Conservation (phyloP, 768 basidiomycete genomes). For the Suillus discolor region DNA sequence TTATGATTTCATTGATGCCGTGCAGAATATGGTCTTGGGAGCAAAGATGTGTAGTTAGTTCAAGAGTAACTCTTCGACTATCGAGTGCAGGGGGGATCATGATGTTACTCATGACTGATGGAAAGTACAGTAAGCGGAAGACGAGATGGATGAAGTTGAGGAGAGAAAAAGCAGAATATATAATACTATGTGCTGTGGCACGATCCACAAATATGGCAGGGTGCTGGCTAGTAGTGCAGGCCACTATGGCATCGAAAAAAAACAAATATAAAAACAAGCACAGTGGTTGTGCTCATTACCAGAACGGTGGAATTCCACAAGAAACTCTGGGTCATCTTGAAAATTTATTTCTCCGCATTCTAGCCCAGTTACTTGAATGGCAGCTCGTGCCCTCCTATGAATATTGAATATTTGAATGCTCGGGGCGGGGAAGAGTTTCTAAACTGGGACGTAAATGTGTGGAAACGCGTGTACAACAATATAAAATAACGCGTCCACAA, state of each 20-base stretch:
- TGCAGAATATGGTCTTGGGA: slow-evolving; percentile 31
- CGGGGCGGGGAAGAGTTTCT: neutral
- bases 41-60: slow-evolving; percentile 30
- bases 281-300: neutral
- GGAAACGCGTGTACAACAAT: slow-evolving; percentile 10
- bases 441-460: neutral
- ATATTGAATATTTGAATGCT: neutral
- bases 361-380: neutral
- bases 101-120: slow-evolving; percentile 6
- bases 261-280: slow-evolving; percentile 13
- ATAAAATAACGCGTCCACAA: slow-evolving; percentile 24
- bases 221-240: neutral
- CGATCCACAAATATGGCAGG: neutral
- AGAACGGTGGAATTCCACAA: neutral
- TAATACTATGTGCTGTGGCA: slow-evolving; percentile 25
- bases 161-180: slow-evolving; percentile 17
- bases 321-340: neutral
- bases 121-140: neutral
- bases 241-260: neutral
- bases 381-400: neutral
- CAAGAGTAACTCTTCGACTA: slow-evolving; percentile 30
- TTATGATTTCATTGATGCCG: slow-evolving; percentile 29
- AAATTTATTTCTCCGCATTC: neutral
- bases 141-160: slow-evolving; percentile 10
- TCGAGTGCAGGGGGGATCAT: slow-evolving; percentile 18